Evolutionary conservation across 2,329 filamentous ascomycete genomes (phyloP).

Genomic region (Hymenoscyphus linearis): DNA sequence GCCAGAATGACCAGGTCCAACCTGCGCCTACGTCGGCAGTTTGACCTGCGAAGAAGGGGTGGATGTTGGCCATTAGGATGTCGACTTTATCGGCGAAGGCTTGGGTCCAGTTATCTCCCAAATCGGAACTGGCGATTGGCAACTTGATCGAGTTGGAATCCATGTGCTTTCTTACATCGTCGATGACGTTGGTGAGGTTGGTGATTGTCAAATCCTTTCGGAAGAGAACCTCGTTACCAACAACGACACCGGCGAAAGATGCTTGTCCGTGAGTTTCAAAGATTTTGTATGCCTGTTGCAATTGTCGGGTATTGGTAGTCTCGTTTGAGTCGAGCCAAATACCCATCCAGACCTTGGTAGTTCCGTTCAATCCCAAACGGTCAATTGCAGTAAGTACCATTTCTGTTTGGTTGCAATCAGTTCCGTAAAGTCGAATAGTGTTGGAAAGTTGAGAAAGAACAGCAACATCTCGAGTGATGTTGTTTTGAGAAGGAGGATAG

Average conservation of each 20-base stretch:
- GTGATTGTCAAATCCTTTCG: conserved; percentile 67
- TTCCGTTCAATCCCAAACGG: conserved; percentile 61
- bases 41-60: conserved; percentile 89
- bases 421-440: conserved; percentile 83
- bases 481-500: conserved; percentile 83
- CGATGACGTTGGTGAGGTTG: conserved; percentile 59
- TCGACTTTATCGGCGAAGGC: conserved; percentile 68
- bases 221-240: conserved; percentile 75
- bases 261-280: conserved; percentile 61
- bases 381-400: conserved; percentile 84
- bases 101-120: conserved; percentile 80
- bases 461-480: conserved; percentile 85
- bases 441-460: conserved; percentile 88
- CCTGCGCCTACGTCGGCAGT: conserved; percentile 59
- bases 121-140: conserved; percentile 79
- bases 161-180: conserved; percentile 66
- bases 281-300: conserved; percentile 78
- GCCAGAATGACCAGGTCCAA: conserved; percentile 85
- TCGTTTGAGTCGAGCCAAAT: conserved; percentile 85
- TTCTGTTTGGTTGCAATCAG: conserved; percentile 95
- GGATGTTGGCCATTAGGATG: conserved; percentile 92
- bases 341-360: conserved; percentile 86
- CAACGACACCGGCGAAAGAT: conserved; percentile 77
- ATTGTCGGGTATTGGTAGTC: conserved; percentile 78
- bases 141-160: conserved; percentile 59